Evolutionary conservation across 164 flowering plant species (phyloP).

Genomic region (Magnolia officinalis): DNA sequence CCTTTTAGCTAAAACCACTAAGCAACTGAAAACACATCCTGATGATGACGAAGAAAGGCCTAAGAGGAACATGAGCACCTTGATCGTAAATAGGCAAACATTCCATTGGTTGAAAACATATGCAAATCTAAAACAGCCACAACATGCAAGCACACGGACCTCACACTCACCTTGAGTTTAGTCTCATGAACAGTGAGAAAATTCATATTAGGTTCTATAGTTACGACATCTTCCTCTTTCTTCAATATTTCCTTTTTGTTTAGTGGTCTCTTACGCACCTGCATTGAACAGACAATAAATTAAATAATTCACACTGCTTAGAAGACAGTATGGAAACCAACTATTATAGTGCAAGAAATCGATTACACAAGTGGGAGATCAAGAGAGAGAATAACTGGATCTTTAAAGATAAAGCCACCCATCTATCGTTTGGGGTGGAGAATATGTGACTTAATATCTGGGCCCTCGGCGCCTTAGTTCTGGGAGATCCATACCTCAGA

Average conservation of each 20-base stretch:
- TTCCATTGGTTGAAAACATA: neutral
- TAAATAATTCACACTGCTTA: neutral
- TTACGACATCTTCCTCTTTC: slow-evolving; percentile 80
- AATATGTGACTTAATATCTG: neutral
- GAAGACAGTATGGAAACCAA: neutral
- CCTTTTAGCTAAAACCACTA: neutral
- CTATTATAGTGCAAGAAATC: neutral
- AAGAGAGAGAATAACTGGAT: neutral
- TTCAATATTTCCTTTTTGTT: slow-evolving; percentile 71
- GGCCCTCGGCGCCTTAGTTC: neutral
- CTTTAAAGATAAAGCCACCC: neutral
- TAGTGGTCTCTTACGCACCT: slow-evolving; percentile 90
- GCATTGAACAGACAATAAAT: slow-evolving; percentile 17
- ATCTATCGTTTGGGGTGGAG: neutral
- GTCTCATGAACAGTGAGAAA: slow-evolving; percentile 82
- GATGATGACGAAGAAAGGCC: neutral
- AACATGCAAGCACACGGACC: neutral
- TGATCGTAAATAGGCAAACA: neutral
- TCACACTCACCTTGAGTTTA: slow-evolving; percentile 68
- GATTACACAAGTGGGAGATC: neutral
- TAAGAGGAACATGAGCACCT: no score
- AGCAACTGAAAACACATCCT: neutral
- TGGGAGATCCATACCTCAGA: neutral
- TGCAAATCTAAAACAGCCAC: neutral
- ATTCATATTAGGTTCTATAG: slow-evolving; percentile 51